Conservation (phyloP, 768 basidiomycete species). For the Paxillus rubicundulus region DNA sequence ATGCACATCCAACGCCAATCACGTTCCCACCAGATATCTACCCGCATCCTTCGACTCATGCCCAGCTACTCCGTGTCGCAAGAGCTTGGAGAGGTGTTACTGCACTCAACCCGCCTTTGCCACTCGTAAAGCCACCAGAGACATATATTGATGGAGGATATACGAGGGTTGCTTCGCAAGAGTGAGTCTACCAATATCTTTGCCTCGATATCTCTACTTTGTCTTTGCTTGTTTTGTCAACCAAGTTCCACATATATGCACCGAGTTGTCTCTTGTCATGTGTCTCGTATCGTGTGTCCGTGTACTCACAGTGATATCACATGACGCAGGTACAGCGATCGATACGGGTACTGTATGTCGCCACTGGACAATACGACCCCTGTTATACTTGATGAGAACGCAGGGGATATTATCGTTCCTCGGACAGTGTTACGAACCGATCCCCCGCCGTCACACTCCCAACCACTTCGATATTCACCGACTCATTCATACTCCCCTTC, state of each 20-base stretch:
- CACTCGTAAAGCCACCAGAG: conserved; percentile 16
- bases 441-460: conserved; percentile 8
- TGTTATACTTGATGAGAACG: conserved; percentile 32
- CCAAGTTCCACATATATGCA: conserved; percentile 14
- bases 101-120: conserved; percentile 41
- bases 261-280: conserved; percentile 10
- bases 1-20: conserved; percentile 32
- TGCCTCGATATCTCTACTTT: neutral
- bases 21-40: conserved; percentile 34
- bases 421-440: conserved; percentile 24
- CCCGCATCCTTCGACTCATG: conserved; percentile 38
- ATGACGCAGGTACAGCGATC: conserved; percentile 25
- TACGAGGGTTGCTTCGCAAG: conserved; percentile 25
- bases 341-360: conserved; percentile 28
- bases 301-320: conserved; percentile 12
- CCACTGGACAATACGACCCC: conserved; percentile 34
- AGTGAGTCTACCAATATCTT: conserved; percentile 19
- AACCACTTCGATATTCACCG: neutral
- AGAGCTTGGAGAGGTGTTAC: conserved; percentile 66
- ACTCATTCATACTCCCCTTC: neutral
- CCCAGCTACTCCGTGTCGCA: conserved; percentile 56
- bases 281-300: conserved; percentile 4
- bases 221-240: neutral
- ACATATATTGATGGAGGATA: conserved; percentile 21
- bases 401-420: conserved; percentile 16